Conservation (phyloP, 139 green algal genomes). For the Chlamydomonas eustigma region DNA sequence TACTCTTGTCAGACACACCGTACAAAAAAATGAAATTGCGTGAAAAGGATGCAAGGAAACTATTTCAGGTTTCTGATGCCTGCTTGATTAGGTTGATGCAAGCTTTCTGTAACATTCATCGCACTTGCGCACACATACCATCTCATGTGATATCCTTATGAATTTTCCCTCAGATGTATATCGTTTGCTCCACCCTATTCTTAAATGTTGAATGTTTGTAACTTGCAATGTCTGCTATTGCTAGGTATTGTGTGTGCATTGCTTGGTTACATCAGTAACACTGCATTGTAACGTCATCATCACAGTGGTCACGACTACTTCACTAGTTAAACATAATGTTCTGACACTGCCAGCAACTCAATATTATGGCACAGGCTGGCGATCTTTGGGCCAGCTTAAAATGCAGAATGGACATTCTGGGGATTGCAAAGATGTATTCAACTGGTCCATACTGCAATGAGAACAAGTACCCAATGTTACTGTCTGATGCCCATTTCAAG, state of each 20-base stretch:
- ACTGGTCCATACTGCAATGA: not conserved
- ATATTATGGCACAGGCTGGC: not conserved
- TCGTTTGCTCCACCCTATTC: too few relatives aligned
- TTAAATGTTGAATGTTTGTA: not conserved
- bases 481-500: conserved; percentile 8
- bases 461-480: conserved; percentile 1
- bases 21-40: not conserved
- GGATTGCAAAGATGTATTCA: conserved; percentile 4
- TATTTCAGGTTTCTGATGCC: too few relatives aligned
- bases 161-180: too few relatives aligned
- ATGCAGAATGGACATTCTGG: not conserved
- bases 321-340: too few relatives aligned
- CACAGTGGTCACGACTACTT: too few relatives aligned
- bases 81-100: too few relatives aligned
- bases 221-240: not conserved
- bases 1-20: not conserved
- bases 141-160: too few relatives aligned
- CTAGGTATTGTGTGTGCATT: not conserved
- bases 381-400: not conserved
- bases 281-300: too few relatives aligned
- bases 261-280: not conserved
- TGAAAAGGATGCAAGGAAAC: not conserved
- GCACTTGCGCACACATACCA: too few relatives aligned
- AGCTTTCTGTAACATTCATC: too few relatives aligned
- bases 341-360: too few relatives aligned